A percentile compares a stretch with the other conserved stretches of the same genome.
phyloP scores from a whole-genome alignment of 169 alveolate species.

The Eimeria maxima region DNA sequence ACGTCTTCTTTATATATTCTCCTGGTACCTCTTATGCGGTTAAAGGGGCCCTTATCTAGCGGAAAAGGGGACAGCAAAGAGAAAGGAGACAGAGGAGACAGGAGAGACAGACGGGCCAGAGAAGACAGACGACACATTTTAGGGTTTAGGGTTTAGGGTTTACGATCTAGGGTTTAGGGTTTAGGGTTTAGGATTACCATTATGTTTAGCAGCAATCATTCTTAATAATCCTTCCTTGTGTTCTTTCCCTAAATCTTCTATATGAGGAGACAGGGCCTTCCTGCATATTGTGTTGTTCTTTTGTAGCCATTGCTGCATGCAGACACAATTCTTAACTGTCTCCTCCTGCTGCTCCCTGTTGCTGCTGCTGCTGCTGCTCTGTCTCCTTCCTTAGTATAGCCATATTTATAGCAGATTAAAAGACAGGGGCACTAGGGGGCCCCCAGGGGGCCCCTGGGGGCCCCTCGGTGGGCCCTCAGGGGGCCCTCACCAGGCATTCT shows the following conservation, averaged over 20 bases:
- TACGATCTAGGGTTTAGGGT: no score
- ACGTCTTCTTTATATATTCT: neutral
- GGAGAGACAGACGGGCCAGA: no score
- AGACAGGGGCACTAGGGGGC: neutral
- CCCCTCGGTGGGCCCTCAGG: neutral
- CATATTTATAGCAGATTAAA: neutral
- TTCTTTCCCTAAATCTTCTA: neutral
- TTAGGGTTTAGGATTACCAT: neutral
- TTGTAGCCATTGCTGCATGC: neutral
- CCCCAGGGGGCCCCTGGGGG: slow-evolving; percentile 22
- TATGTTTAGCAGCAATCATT: slow-evolving; percentile 26
- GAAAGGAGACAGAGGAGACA: neutral
- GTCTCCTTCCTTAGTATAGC: neutral
- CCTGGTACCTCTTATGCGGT: slow-evolving; percentile 31
- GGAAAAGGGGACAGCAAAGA: no score
- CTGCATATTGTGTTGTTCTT: neutral
- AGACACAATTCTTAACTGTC: neutral
- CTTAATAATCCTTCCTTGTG: neutral
- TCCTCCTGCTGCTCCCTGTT: no score
- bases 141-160: no score
- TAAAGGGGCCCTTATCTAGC: slow-evolving; percentile 40
- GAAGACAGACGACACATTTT: no score
- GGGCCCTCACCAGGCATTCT: no score
- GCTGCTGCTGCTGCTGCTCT: no score
- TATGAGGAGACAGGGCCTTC: neutral